Conservation (phyloP, 2,329 filamentous ascomycete species). For the Ceratocystis variospora region DNA sequence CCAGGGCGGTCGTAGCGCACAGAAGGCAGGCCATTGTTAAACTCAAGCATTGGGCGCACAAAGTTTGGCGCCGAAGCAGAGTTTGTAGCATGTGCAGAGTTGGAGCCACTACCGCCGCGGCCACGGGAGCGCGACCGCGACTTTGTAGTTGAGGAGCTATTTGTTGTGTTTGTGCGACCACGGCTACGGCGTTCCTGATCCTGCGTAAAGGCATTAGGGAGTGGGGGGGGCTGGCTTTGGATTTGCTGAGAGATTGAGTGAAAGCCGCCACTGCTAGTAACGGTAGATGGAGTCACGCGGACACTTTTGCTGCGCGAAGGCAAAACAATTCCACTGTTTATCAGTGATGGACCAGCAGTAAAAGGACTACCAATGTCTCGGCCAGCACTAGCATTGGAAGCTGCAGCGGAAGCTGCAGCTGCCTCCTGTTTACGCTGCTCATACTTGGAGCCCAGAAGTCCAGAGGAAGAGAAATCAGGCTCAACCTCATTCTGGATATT, state of each 20-base stretch:
- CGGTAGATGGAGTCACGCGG: background rate
- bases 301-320: constrained; percentile 13
- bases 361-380: constrained; percentile 32
- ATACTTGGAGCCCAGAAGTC: constrained; percentile 39
- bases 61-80: background rate
- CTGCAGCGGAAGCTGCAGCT: constrained; percentile 19
- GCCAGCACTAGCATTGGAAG: constrained; percentile 25
- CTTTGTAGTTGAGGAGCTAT: background rate
- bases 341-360: constrained; percentile 42
- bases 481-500: constrained; percentile 20
- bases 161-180: constrained; percentile 10
- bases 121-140: constrained; percentile 23
- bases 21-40: constrained; percentile 46
- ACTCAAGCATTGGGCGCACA: constrained; percentile 40
- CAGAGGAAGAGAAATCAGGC: constrained; percentile 36
- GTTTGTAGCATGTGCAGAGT: constrained; percentile 20
- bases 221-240: background rate
- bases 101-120: constrained; percentile 21
- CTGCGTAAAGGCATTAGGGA: constrained; percentile 14
- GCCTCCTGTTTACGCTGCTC: constrained; percentile 33
- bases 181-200: constrained; percentile 13
- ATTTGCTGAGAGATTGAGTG: constrained; percentile 15
- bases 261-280: constrained; percentile 10
- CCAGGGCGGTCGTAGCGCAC: constrained; percentile 46
- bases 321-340: constrained; percentile 30